Percentiles rank a stretch among this genome's conserved stretches.
phyloP scores from a whole-genome alignment of 805 yeast species.

The Candida sithepensis region DNA sequence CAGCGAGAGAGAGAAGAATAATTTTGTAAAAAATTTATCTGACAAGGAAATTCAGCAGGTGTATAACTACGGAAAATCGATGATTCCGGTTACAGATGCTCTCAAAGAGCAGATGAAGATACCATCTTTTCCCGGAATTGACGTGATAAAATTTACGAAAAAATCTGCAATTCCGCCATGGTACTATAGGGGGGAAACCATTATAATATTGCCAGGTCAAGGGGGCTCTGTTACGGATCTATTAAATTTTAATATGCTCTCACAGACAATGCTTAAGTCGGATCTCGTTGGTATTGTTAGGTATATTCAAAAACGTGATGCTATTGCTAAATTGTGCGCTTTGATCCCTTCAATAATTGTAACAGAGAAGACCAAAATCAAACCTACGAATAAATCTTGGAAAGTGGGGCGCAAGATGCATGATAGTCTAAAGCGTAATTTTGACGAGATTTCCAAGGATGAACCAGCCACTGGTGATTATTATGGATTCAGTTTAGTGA shows the following conservation, averaged over 20 bases:
- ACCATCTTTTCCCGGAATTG: slow-evolving; percentile 50
- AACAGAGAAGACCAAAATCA: slow-evolving; percentile 16
- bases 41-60: slow-evolving; percentile 50
- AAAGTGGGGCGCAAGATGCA: too few species aligned
- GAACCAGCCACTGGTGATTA: slow-evolving; percentile 14
- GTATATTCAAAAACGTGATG: slow-evolving; percentile 47
- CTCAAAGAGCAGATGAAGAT: slow-evolving; percentile 42
- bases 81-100: slow-evolving; percentile 49
- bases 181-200: slow-evolving; percentile 56
- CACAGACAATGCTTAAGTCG: slow-evolving; percentile 47
- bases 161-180: slow-evolving; percentile 50
- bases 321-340: slow-evolving; percentile 49
- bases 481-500: slow-evolving; percentile 45
- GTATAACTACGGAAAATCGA: slow-evolving; percentile 61
- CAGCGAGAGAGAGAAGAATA: slow-evolving; percentile 22
- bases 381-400: slow-evolving; percentile 13
- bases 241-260: slow-evolving; percentile 42
- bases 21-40: slow-evolving; percentile 31
- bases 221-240: slow-evolving; percentile 31
- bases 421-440: slow-evolving; percentile 19
- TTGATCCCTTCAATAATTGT: slow-evolving; percentile 45
- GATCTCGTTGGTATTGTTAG: slow-evolving; percentile 58
- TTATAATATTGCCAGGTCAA: slow-evolving; percentile 35
- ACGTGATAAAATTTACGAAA: slow-evolving; percentile 58
- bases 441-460: slow-evolving; percentile 21